phyloP scores from a whole-genome alignment of 768 basidiomycete species.

The Suillus tomentosus region DNA sequence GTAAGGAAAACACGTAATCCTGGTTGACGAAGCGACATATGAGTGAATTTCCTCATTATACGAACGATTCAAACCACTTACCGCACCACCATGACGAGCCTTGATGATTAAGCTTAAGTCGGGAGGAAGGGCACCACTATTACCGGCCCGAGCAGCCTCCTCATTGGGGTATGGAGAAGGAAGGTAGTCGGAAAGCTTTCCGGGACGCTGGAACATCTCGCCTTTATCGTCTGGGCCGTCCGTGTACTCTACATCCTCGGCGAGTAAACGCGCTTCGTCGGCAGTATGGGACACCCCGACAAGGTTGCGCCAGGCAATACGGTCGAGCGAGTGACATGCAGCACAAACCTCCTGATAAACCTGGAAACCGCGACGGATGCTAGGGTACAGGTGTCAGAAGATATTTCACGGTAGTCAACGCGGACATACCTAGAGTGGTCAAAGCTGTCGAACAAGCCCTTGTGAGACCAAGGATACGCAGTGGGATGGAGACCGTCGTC shows the following conservation, averaged over 20 bases:
- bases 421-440: slow-evolving; percentile 89
- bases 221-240: slow-evolving; percentile 95
- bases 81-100: slow-evolving; percentile 95
- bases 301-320: slow-evolving; percentile 99
- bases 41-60: slow-evolving; percentile 10
- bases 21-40: slow-evolving; percentile 32
- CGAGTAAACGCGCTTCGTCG: slow-evolving; percentile 86
- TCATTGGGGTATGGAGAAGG: slow-evolving; percentile 96
- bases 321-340: slow-evolving; percentile 98
- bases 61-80: slow-evolving; percentile 43
- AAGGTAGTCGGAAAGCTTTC: slow-evolving; percentile 97
- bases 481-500: slow-evolving; percentile 95
- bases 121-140: slow-evolving; percentile 94
- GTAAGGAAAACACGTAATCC: slow-evolving; percentile 97
- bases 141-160: slow-evolving; percentile 92
- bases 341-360: slow-evolving; percentile 99
- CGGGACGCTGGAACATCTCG: slow-evolving; percentile 98
- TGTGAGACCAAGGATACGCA: slow-evolving; percentile 89
- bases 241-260: slow-evolving; percentile 95
- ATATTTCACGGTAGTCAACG: slow-evolving; percentile 14
- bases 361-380: slow-evolving; percentile 93
- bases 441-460: slow-evolving; percentile 85
- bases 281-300: slow-evolving; percentile 97
- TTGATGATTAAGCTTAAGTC: slow-evolving; percentile 97
- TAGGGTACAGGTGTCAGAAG: slow-evolving; percentile 32